A percentile compares a stretch with the other conserved stretches of the same genome.
These are phyloP conservation scores for Smithsoniella earleae DNA, from an alignment of 163 green algal genomes.

Conservation along the genomic window DNA sequence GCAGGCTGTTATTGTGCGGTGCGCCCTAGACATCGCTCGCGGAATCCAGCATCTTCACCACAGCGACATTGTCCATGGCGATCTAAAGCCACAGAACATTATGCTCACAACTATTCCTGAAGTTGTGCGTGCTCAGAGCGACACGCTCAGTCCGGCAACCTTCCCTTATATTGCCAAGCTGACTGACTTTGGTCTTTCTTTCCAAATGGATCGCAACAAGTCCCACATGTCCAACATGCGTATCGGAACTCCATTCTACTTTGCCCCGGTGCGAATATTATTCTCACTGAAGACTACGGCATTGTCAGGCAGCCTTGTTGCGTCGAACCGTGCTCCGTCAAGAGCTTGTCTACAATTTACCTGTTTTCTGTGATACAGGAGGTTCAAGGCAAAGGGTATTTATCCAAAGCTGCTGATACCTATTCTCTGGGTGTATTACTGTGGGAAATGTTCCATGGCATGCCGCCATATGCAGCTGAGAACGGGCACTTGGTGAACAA, in stretches of 20 bases:
- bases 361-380: constrained; percentile 3
- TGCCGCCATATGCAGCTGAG: constrained; percentile 20
- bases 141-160: constrained; percentile 13
- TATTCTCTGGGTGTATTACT: constrained; percentile 14
- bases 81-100: constrained; percentile 60
- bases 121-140: constrained; percentile 20
- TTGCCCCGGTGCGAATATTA: constrained; percentile 14
- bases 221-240: constrained; percentile 27
- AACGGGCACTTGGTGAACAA: constrained; percentile 28
- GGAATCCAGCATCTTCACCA: constrained; percentile 58
- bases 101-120: constrained; percentile 37
- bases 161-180: constrained; percentile 30
- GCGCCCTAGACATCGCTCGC: constrained; percentile 42
- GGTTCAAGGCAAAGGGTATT: constrained; percentile 20
- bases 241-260: constrained; percentile 25
- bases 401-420: constrained; percentile 21
- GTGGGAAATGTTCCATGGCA: constrained; percentile 26
- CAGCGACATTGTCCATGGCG: constrained; percentile 54
- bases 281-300: too few species aligned
- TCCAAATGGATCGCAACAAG: constrained; percentile 30
- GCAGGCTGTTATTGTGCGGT: constrained; percentile 23
- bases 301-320: too few species aligned
- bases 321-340: too few species aligned
- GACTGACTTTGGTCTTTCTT: constrained; percentile 18
- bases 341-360: too few species aligned